Percentiles rank a stretch among this genome's conserved stretches.
Conservation (phyloP, 345 rosid species). For the Salix udensis region DNA sequence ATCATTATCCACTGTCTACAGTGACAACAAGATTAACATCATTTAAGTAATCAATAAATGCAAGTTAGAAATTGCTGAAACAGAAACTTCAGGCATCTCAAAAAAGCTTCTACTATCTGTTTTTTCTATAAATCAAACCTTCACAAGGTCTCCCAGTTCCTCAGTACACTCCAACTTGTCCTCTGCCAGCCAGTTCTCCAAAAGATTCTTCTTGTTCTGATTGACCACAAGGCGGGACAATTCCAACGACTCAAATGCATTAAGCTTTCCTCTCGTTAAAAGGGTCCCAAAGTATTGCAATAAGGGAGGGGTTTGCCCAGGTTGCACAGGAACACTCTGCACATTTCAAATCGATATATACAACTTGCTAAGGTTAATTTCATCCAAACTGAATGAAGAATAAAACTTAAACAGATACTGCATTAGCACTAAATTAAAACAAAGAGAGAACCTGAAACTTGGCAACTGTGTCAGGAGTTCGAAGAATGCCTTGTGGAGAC, state of each 20-base stretch:
- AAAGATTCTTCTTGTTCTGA: slow-evolving; percentile 93
- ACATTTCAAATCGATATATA: slow-evolving; percentile 7
- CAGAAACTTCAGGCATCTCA: not conserved
- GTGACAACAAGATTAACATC: slow-evolving; percentile 2
- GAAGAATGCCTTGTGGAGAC: slow-evolving; percentile 94
- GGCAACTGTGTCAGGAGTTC: slow-evolving; percentile 95
- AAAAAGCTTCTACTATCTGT: not conserved
- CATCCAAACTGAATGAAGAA: not conserved
- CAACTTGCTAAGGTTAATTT: slow-evolving; percentile 1
- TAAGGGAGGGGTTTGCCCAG: slow-evolving; percentile 97
- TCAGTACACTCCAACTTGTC: slow-evolving; percentile 98
- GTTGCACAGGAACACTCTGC: slow-evolving; percentile 98
- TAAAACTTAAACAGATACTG: not conserved
- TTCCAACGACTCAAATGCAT: slow-evolving; percentile 95
- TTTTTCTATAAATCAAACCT: slow-evolving; percentile 45
- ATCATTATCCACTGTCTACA: slow-evolving; percentile 97
- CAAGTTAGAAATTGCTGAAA: not conserved
- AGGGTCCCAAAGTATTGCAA: slow-evolving; percentile 98
- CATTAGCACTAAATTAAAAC: not conserved
- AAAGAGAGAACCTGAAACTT: slow-evolving; percentile 77
- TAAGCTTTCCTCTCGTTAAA: slow-evolving; percentile 89
- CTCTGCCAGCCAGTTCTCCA: slow-evolving; percentile 97
- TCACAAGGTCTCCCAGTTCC: slow-evolving; percentile 98
- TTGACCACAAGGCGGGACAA: slow-evolving; percentile 97
- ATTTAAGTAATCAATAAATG: not conserved